Percentiles rank a stretch among this genome's conserved stretches.
Conservation (phyloP, 345 rosid genomes). For the Draba incana region DNA sequence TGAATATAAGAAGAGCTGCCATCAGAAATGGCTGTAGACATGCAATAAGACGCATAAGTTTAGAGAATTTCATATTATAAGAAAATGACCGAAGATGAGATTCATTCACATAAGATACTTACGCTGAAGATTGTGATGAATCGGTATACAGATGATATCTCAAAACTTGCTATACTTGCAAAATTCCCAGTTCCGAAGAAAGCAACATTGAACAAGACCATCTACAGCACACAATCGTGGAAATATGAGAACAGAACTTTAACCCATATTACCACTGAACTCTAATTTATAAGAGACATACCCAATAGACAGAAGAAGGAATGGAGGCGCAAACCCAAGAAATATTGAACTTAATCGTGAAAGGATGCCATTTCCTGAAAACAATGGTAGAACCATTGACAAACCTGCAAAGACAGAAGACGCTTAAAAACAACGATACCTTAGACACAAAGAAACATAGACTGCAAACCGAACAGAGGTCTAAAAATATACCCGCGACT, state of each 20-base stretch:
- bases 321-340: conserved; percentile 90
- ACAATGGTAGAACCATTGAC: conserved; percentile 79
- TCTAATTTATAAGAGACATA: conserved; percentile 35
- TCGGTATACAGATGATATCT: conserved; percentile 94
- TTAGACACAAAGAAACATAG: conserved; percentile 13
- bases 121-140: conserved; percentile 95
- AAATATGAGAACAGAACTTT: conserved; percentile 32
- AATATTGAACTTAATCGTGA: conserved; percentile 80
- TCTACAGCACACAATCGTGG: conserved; percentile 48
- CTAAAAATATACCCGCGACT: conserved; percentile 62
- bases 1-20: conserved; percentile 94
- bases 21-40: conserved; percentile 86
- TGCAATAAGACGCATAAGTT: conserved; percentile 23
- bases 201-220: conserved; percentile 91
- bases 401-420: conserved; percentile 56
- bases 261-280: conserved; percentile 11
- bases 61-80: neutral
- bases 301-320: conserved; percentile 95
- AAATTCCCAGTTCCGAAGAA: conserved; percentile 98
- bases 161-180: conserved; percentile 98
- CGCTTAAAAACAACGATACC: neutral
- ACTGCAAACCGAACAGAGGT: conserved; percentile 17
- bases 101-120: conserved; percentile 47
- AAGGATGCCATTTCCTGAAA: conserved; percentile 70
- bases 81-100: neutral